A percentile compares a stretch with the other conserved stretches of the same genome.
phyloP scores from a whole-genome alignment of 129 eudicot genomes.

The Chrysanthemum makinoi region DNA sequence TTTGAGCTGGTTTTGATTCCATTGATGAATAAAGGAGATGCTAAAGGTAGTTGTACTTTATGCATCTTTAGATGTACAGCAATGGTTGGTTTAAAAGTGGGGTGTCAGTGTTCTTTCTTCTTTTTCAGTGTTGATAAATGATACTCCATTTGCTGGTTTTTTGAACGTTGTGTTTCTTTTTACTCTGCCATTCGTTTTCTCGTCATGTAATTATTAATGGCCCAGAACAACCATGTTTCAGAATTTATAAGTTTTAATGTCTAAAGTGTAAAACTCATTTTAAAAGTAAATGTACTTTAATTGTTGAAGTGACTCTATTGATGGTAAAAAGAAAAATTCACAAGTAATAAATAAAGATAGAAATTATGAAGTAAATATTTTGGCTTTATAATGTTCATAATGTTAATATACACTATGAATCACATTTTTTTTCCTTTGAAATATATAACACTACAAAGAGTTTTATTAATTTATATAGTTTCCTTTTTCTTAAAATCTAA shows the following conservation, averaged over 20 bases:
- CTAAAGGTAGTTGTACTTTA: conserved; percentile 24
- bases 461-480: no score
- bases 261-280: background rate
- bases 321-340: no score
- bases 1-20: conserved; percentile 31
- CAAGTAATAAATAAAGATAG: no score
- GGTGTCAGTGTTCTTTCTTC: conserved; percentile 23
- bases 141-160: conserved; percentile 5
- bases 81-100: conserved; percentile 21
- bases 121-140: conserved; percentile 7
- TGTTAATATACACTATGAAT: no score
- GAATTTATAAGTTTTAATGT: background rate
- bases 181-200: conserved; percentile 23
- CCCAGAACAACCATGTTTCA: background rate
- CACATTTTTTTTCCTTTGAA: no score
- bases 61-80: conserved; percentile 21
- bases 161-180: conserved; percentile 27
- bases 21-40: background rate
- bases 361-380: no score
- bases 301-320: no score
- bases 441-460: no score
- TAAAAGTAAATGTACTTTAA: no score
- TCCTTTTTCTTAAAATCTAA: no score
- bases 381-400: no score
- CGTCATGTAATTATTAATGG: background rate